A percentile compares a stretch with the other conserved stretches of the same genome.
Evolutionary conservation across 2,329 filamentous ascomycete genomes (phyloP).

Genomic region (Colletotrichum acutatum): DNA sequence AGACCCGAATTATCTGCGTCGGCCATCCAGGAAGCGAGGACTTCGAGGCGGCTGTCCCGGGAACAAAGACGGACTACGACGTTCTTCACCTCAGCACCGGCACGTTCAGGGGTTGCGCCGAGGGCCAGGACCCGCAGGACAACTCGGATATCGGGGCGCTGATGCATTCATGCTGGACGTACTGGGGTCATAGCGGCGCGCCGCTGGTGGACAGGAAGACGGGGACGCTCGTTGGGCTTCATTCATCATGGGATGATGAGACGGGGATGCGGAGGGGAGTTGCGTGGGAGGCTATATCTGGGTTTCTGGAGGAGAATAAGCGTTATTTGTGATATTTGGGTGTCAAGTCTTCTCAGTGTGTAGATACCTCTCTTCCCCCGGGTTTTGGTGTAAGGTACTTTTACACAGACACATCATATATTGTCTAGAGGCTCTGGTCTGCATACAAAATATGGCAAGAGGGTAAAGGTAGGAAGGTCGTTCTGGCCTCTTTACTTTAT

Average conservation of each 20-base stretch:
- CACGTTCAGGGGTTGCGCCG: conserved; percentile 50
- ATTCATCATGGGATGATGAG: conserved; percentile 65
- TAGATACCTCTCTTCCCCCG: neutral
- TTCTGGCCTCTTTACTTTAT: neutral
- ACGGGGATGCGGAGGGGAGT: conserved; percentile 63
- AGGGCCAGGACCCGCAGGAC: conserved; percentile 56
- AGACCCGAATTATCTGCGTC: conserved; percentile 44
- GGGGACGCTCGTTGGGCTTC: conserved; percentile 58
- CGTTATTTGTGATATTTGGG: neutral
- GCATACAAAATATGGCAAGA: neutral
- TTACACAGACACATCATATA: too few species aligned
- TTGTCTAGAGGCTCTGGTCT: neutral
- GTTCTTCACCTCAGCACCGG: conserved; percentile 59
- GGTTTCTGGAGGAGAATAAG: conserved; percentile 45
- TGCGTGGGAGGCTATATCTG: conserved; percentile 53
- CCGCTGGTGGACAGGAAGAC: conserved; percentile 53
- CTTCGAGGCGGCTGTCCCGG: conserved; percentile 51
- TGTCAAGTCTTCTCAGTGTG: too few species aligned
- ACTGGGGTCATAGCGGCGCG: conserved; percentile 66
- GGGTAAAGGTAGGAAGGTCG: too few species aligned
- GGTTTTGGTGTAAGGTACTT: too few species aligned
- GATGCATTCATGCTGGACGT: conserved; percentile 66
- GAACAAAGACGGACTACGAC: conserved; percentile 55
- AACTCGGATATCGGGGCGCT: conserved; percentile 63
- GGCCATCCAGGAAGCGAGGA: conserved; percentile 52